Percentiles rank a stretch among this genome's conserved stretches.
Conservation (phyloP, 2,329 filamentous ascomycete species). For the Drechslerella dactyloides region DNA sequence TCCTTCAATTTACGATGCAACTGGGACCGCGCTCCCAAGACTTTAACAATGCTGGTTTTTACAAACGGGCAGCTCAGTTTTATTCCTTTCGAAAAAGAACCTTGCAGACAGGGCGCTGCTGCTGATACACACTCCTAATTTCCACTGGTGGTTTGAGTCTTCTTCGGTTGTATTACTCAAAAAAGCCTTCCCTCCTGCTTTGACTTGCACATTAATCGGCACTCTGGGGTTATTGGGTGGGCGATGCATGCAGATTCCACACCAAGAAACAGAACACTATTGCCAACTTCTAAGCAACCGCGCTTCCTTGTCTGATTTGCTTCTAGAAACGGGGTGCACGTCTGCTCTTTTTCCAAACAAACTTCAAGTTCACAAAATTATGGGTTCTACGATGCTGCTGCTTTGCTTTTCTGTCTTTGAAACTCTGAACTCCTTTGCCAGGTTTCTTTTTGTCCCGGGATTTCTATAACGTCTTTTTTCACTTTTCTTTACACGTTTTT, state of each 20-base stretch:
- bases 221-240: slow-evolving; percentile 39
- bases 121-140: slow-evolving; percentile 49
- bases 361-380: slow-evolving; percentile 29
- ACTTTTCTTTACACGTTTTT: slow-evolving; percentile 2
- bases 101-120: slow-evolving; percentile 43
- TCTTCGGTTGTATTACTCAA: slow-evolving; percentile 44
- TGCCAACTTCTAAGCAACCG: slow-evolving; percentile 4
- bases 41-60: slow-evolving; percentile 42
- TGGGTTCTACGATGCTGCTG: slow-evolving; percentile 44
- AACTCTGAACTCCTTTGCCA: slow-evolving; percentile 39
- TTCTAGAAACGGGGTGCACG: slow-evolving; percentile 27
- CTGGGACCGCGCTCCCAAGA: slow-evolving; percentile 38
- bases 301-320: slow-evolving; percentile 50
- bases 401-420: slow-evolving; percentile 41
- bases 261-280: slow-evolving; percentile 13
- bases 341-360: slow-evolving; percentile 12
- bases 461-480: slow-evolving; percentile 42
- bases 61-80: slow-evolving; percentile 33
- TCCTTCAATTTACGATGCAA: slow-evolving; percentile 50
- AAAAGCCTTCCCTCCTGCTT: slow-evolving; percentile 19
- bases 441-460: slow-evolving; percentile 31
- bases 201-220: slow-evolving; percentile 32
- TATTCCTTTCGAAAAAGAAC: slow-evolving; percentile 39
- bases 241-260: slow-evolving; percentile 43
- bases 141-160: slow-evolving; percentile 49